Evolutionary conservation across 2,329 filamentous ascomycete species (phyloP), one percentile per base, ranked within the genome.

Genomic region (Incumbomyces delicatus): DNA sequence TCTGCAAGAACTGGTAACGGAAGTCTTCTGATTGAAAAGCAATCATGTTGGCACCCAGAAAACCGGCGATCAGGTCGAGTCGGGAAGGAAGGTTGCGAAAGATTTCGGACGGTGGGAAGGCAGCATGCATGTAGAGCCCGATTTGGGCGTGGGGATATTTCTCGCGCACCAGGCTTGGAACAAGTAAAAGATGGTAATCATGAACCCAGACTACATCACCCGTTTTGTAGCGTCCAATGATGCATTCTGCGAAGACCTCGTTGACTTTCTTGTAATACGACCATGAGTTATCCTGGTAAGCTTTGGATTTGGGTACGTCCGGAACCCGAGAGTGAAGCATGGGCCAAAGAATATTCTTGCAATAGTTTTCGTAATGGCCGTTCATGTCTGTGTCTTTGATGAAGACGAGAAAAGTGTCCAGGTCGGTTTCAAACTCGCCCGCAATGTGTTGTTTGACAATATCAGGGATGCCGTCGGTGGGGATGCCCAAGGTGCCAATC

Each of bases 281-380:
- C 87, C 89, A 96, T 0, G 89, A 95, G 66, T 96, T 89, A 57
- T 96, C 90, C 64, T 94, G 85, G 63, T 95, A 96, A 0, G 90
- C 90, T 65, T 96, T 96, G 78, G 88, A 95, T 74, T 95, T 95
- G 20, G 90, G 90, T 61, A 94, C 94, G 62, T 96, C 92, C 0
- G 90, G 92, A 50, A 96, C 94, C 66, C 95, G 89, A 64, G 96
- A 96, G 67, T 96, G 89, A 66, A 96, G 94, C 50, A 95, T 89
- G 1, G 90, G 90, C 90, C 90, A 96, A 6, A 96, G 74, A 46
- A 96, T 95, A 61, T 90, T 87, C 70, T 96, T 96, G 80, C 89
- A 95, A 63, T 92, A 96, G 66, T 95, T 89, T 11, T 83, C 80
- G 61, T 96, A 96, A 66, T 95, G 89, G 1, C 89, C 88, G 59